A percentile compares a stretch with the other conserved stretches of the same genome.
These are phyloP conservation scores for Zanthoxylum bungeanum DNA, from an alignment of 345 rosid species.

Conservation along the genomic window DNA sequence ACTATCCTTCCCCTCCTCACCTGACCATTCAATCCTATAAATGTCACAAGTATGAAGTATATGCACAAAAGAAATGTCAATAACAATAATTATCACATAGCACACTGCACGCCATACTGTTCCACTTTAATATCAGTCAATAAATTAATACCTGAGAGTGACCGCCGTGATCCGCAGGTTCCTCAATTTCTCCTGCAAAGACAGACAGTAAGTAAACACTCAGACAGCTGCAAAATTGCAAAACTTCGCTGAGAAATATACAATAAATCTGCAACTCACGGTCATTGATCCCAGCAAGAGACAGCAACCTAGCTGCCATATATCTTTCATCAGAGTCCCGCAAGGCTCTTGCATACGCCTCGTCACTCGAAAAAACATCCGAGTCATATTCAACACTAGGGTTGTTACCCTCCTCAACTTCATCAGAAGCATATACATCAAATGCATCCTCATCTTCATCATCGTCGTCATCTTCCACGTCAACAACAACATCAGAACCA, in stretches of 20 bases:
- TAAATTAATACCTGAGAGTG: conserved; percentile 55
- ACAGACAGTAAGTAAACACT: conserved; percentile 14
- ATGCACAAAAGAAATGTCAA: too few species aligned
- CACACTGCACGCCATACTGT: neutral
- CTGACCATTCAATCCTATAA: too few species aligned
- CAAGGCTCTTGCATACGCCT: conserved; percentile 87
- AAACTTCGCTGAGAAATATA: neutral
- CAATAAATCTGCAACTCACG: conserved; percentile 35
- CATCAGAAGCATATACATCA: conserved; percentile 52
- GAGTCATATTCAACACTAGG: conserved; percentile 44
- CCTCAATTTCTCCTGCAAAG: conserved; percentile 56
- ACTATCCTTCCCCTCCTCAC: too few species aligned
- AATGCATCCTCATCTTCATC: conserved; percentile 57
- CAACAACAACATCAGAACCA: conserved; percentile 26
- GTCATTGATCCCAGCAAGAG: conserved; percentile 64
- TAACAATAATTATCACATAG: neutral
- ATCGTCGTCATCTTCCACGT: too few species aligned
- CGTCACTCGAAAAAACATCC: conserved; percentile 65
- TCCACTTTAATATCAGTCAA: neutral
- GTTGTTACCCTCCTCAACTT: conserved; percentile 29
- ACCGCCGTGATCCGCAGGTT: conserved; percentile 47
- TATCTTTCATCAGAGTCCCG: conserved; percentile 94
- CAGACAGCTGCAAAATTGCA: conserved; percentile 1
- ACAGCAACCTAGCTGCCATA: conserved; percentile 72
- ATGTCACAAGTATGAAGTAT: neutral